Conservation (phyloP, 768 basidiomycete genomes). For the Termitomyces sp. region DNA sequence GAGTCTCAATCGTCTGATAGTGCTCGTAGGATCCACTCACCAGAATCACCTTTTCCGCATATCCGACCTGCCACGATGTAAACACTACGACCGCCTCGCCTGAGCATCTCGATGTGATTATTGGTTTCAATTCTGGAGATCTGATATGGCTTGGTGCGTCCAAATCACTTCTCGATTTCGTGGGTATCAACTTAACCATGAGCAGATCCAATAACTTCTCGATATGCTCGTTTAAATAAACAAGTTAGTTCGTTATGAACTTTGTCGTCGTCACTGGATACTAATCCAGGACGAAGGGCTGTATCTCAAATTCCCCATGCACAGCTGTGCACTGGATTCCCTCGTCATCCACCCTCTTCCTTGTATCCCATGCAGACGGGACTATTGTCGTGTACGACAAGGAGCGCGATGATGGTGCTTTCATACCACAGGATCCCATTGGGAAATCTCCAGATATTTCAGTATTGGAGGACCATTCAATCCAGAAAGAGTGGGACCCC, state of each 20-base stretch:
- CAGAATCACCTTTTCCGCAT: conserved; percentile 77
- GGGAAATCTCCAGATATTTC: conserved; percentile 23
- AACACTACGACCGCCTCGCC: conserved; percentile 73
- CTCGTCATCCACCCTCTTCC: conserved; percentile 70
- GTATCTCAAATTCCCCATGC: conserved; percentile 75
- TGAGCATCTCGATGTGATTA: conserved; percentile 80
- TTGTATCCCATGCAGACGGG: conserved; percentile 86
- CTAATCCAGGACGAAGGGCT: conserved; percentile 43
- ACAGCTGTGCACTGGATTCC: conserved; percentile 93
- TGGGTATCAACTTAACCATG: background rate
- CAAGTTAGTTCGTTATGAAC: conserved; percentile 50
- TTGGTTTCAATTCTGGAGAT: conserved; percentile 95
- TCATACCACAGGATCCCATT: conserved; percentile 56
- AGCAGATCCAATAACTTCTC: conserved; percentile 74
- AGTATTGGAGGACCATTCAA: conserved; percentile 23
- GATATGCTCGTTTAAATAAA: conserved; percentile 87
- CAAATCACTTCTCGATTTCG: background rate
- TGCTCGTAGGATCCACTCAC: conserved; percentile 72
- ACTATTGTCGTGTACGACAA: conserved; percentile 88
- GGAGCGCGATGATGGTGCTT: conserved; percentile 82
- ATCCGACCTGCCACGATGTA: conserved; percentile 90
- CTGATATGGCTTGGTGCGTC: conserved; percentile 86
- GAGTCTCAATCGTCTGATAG: conserved; percentile 5
- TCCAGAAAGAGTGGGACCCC: conserved; percentile 68
- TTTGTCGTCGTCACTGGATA: background rate